Percentiles rank a stretch among this genome's conserved stretches.
Conservation (phyloP, 768 basidiomycete genomes). For the Mycena chlorophos region DNA sequence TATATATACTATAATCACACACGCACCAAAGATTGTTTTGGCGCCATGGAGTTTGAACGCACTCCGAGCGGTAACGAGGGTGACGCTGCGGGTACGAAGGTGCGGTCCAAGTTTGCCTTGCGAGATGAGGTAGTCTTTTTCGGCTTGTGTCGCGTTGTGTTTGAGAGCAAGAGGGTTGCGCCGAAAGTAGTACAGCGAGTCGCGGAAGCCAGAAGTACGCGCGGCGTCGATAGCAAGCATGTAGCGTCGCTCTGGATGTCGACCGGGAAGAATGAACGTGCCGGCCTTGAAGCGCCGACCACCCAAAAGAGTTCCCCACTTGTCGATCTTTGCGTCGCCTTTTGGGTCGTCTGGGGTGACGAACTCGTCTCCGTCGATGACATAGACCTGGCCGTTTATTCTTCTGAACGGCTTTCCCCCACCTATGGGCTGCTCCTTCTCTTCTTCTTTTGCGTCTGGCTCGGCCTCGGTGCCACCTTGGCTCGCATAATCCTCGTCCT, state of each 20-base stretch:
- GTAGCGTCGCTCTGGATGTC: slow-evolving; percentile 83
- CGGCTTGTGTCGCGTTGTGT: slow-evolving; percentile 82
- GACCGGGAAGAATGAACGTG: slow-evolving; percentile 83
- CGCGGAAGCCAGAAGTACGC: slow-evolving; percentile 91
- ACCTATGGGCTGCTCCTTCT: slow-evolving; percentile 42
- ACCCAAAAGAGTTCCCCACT: slow-evolving; percentile 77
- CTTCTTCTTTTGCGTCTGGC: slow-evolving; percentile 37
- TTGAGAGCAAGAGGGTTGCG: slow-evolving; percentile 89
- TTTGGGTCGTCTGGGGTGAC: slow-evolving; percentile 79
- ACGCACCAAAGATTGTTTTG: slow-evolving; percentile 82
- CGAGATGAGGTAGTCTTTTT: slow-evolving; percentile 91
- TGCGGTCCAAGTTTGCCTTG: slow-evolving; percentile 87
- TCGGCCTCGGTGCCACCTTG: slow-evolving; percentile 38
- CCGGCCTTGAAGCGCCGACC: slow-evolving; percentile 90
- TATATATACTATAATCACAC: not conserved
- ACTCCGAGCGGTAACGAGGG: slow-evolving; percentile 88
- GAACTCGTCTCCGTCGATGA: slow-evolving; percentile 89
- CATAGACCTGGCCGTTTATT: slow-evolving; percentile 71
- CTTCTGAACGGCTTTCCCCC: slow-evolving; percentile 71
- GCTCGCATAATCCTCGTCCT: slow-evolving; percentile 40
- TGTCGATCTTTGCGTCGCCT: slow-evolving; percentile 91
- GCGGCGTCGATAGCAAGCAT: slow-evolving; percentile 98
- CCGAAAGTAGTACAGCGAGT: slow-evolving; percentile 97
- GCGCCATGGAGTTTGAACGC: slow-evolving; percentile 94
- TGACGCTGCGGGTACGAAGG: slow-evolving; percentile 87